These are phyloP conservation scores for Infundibulicybe gibba DNA, from an alignment of 768 basidiomycete species.

Conservation along the genomic window DNA sequence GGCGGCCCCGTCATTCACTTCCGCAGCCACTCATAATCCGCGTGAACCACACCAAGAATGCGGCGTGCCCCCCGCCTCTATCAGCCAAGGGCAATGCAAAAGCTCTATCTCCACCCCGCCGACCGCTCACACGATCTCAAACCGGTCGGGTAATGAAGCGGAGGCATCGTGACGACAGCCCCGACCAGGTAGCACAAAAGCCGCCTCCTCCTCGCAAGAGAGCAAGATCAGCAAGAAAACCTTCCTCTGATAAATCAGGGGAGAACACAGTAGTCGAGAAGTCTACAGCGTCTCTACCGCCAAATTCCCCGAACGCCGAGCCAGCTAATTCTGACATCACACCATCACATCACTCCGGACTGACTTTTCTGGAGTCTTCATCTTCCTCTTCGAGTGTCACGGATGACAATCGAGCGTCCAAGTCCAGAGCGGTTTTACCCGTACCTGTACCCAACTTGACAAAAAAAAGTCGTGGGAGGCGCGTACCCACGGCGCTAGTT, in stretches of 20 bases:
- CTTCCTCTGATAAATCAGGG: background rate
- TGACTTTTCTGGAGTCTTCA: constrained; percentile 14
- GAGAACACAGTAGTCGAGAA: background rate
- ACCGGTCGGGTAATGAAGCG: constrained; percentile 26
- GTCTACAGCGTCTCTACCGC: background rate
- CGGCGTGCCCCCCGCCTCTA: background rate
- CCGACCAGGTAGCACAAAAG: constrained; percentile 6
- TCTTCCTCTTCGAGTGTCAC: constrained; percentile 1
- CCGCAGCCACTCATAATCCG: background rate
- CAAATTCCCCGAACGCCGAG: background rate
- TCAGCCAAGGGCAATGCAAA: background rate
- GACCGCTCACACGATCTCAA: constrained; percentile 33
- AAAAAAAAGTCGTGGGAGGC: constrained; percentile 76
- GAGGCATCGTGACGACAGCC: constrained; percentile 17
- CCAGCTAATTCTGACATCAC: constrained; percentile 1
- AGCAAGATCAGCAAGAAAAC: constrained; percentile 1
- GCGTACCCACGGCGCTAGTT: constrained; percentile 55
- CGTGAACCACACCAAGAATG: background rate
- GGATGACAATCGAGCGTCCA: constrained; percentile 37
- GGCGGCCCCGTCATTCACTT: background rate
- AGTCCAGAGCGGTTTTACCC: constrained; percentile 54
- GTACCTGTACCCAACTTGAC: constrained; percentile 75
- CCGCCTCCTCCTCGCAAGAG: constrained; percentile 5
- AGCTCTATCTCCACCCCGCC: constrained; percentile 8
- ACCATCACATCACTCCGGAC: constrained; percentile 3